phyloP scores from a whole-genome alignment of 2,329 filamentous ascomycete species.

The Trichoderma sp. region DNA sequence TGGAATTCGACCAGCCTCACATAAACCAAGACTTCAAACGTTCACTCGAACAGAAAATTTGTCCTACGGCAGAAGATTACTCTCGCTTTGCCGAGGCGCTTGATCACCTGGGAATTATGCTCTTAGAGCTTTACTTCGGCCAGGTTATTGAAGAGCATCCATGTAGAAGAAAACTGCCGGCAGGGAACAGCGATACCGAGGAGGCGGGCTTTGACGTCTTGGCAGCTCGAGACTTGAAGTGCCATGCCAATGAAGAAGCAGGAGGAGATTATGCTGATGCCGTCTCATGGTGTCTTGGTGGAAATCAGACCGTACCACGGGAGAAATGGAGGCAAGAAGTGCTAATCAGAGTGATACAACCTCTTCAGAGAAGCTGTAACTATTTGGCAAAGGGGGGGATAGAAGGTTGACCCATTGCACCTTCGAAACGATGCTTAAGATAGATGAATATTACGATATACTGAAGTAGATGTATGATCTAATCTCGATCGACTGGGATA shows the following conservation, averaged over 20 bases:
- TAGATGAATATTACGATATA: too few relatives aligned
- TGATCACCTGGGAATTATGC: neutral
- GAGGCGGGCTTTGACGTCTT: neutral
- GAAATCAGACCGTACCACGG: neutral
- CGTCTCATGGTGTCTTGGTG: constrained; percentile 16
- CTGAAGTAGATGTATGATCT: too few relatives aligned
- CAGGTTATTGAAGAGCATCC: neutral
- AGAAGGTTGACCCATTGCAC: neutral
- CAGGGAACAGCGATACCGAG: neutral
- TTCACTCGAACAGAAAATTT: too few relatives aligned
- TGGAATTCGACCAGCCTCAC: neutral
- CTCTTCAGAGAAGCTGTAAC: neutral
- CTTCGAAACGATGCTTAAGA: too few relatives aligned
- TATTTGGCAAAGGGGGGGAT: neutral
- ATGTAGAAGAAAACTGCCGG: neutral
- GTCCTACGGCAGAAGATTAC: neutral
- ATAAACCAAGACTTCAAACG: neutral
- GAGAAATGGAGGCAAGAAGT: constrained; percentile 18
- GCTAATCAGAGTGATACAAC: neutral
- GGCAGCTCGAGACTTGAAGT: constrained; percentile 15
- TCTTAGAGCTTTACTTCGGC: constrained; percentile 4
- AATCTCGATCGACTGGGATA: too few relatives aligned
- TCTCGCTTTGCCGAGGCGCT: neutral
- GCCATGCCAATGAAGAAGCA: constrained; percentile 6
- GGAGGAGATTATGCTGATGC: constrained; percentile 13